Percentiles rank a stretch among this genome's conserved stretches.
phyloP scores from a whole-genome alignment of 129 eudicot species.

The Flaveria brownii region DNA sequence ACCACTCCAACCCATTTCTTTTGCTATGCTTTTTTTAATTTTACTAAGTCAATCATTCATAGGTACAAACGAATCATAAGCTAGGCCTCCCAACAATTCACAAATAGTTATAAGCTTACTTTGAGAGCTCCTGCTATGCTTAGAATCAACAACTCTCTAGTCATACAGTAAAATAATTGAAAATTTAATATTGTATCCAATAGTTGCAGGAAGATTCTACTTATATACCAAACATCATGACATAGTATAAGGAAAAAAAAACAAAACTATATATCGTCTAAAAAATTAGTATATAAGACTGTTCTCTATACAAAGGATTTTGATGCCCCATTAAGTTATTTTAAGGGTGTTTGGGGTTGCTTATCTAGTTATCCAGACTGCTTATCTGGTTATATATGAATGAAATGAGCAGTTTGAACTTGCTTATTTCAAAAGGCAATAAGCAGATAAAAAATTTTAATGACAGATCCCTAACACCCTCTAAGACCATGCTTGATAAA shows the following conservation, averaged over 20 bases:
- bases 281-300: not conserved
- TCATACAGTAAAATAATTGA: not conserved
- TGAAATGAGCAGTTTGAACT: not conserved
- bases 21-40: not conserved
- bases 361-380: not conserved
- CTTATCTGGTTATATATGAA: not conserved
- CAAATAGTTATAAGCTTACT: not conserved
- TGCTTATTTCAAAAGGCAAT: conserved; percentile 1
- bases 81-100: not conserved
- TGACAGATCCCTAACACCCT: not conserved
- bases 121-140: not conserved
- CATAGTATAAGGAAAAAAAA: no score
- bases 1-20: not conserved
- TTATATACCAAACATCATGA: not conserved
- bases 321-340: not conserved
- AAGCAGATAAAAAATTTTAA: not conserved
- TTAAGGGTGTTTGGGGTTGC: not conserved
- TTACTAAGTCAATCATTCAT: not conserved
- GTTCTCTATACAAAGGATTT: not conserved
- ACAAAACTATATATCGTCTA: not conserved
- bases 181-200: not conserved
- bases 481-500: not conserved
- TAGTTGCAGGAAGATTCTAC: not conserved
- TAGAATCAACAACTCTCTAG: not conserved
- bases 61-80: not conserved